A percentile compares a stretch with the other conserved stretches of the same genome.
Evolutionary conservation across 768 basidiomycete genomes (phyloP).

Genomic region (Boletus reticuloceps): DNA sequence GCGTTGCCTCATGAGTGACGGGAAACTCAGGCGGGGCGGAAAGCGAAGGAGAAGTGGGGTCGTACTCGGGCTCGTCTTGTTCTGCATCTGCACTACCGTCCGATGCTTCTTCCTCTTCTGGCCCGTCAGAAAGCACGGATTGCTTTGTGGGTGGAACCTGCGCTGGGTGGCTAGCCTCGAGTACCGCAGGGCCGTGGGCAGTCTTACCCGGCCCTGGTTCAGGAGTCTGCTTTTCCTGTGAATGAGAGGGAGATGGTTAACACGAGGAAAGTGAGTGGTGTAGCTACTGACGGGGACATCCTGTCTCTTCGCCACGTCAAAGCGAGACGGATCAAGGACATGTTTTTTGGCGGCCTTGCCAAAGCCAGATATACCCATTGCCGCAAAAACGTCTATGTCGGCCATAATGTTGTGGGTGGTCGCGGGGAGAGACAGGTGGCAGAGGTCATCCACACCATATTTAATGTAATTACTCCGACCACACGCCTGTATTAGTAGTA

Average conservation of each 20-base stretch:
- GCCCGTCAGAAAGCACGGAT: slow-evolving; percentile 7
- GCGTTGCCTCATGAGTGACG: slow-evolving; percentile 81
- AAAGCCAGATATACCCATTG: slow-evolving; percentile 84
- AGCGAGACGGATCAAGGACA: slow-evolving; percentile 69
- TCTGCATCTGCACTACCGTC: slow-evolving; percentile 24
- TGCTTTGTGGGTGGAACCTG: neutral
- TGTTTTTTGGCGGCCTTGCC: slow-evolving; percentile 70
- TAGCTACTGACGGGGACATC: slow-evolving; percentile 32
- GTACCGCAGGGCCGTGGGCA: slow-evolving; percentile 13
- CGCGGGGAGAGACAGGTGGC: slow-evolving; percentile 13
- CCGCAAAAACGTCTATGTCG: slow-evolving; percentile 69
- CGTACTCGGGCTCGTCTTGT: slow-evolving; percentile 47
- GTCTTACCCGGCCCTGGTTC: slow-evolving; percentile 16
- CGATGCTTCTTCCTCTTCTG: slow-evolving; percentile 22
- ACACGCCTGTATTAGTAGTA: slow-evolving; percentile 13
- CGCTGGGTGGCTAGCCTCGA: slow-evolving; percentile 20
- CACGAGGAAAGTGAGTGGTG: slow-evolving; percentile 16
- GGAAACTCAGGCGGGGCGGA: slow-evolving; percentile 61
- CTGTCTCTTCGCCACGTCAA: slow-evolving; percentile 70
- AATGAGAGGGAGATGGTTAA: slow-evolving; percentile 11
- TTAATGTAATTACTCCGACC: slow-evolving; percentile 17
- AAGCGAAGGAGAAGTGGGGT: slow-evolving; percentile 44
- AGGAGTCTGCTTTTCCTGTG: slow-evolving; percentile 14
- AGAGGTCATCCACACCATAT: slow-evolving; percentile 13
- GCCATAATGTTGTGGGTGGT: slow-evolving; percentile 35